phyloP scores from a whole-genome alignment of 805 yeast species.

The Isabelozyma rhagii region DNA sequence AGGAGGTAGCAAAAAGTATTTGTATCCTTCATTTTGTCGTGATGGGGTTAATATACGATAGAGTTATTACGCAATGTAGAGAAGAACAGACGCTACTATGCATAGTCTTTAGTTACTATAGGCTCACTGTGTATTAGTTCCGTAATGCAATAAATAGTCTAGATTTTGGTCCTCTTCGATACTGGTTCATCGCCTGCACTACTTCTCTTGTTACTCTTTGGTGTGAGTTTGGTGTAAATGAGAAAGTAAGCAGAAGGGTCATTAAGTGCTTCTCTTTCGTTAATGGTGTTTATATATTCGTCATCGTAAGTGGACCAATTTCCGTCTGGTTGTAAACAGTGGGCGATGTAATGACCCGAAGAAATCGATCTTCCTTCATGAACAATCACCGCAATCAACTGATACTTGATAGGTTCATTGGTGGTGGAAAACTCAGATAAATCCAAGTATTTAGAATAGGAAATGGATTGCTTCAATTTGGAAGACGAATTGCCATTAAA shows the following conservation, averaged over 20 bases:
- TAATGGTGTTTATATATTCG: constrained; percentile 73
- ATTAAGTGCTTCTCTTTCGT: constrained; percentile 69
- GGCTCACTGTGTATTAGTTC: not conserved
- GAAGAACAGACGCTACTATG: not conserved
- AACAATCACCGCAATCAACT: constrained; percentile 77
- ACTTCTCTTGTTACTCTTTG: constrained; percentile 29
- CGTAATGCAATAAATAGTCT: not conserved
- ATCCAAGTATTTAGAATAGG: constrained; percentile 76
- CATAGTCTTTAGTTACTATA: not conserved
- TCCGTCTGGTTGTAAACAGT: constrained; percentile 88
- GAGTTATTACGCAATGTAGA: not conserved
- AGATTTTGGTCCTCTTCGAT: constrained; percentile 4
- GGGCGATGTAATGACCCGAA: constrained; percentile 90
- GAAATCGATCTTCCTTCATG: constrained; percentile 93
- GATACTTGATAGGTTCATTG: constrained; percentile 49
- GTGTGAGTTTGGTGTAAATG: constrained; percentile 75
- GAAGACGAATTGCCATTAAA: constrained; percentile 77
- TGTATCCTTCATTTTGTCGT: not conserved
- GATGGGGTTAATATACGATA: not conserved
- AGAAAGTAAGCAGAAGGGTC: constrained; percentile 91
- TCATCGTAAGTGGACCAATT: constrained; percentile 95
- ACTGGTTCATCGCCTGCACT: constrained; percentile 3
- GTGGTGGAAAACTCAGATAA: constrained; percentile 50
- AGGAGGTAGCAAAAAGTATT: not conserved
- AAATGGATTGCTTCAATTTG: constrained; percentile 83